Conservation (phyloP, 495 filamentous ascomycete species). For the Daldinia loculata region DNA sequence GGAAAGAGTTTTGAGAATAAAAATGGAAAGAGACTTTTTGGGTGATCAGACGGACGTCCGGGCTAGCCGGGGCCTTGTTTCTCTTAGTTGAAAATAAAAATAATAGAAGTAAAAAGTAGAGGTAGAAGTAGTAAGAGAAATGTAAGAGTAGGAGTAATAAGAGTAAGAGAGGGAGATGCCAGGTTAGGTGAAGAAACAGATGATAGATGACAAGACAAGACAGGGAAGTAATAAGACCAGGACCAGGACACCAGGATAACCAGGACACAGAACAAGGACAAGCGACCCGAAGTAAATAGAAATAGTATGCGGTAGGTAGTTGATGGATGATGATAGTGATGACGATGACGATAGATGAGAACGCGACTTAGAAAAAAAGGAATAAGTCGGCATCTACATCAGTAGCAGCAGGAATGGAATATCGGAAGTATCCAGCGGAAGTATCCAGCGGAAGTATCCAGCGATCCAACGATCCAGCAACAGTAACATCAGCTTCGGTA, state of each 20-base stretch:
- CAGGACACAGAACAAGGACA: constrained; percentile 2
- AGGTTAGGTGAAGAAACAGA: background rate
- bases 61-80: constrained; percentile 29
- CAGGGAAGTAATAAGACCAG: constrained; percentile 2
- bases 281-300: constrained; percentile 1
- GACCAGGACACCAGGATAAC: constrained; percentile 5
- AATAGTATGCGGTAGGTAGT: background rate
- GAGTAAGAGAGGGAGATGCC: background rate
- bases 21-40: constrained; percentile 6
- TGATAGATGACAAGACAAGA: constrained; percentile 20
- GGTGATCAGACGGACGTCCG: constrained; percentile 41
- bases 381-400: constrained; percentile 29
- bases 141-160: constrained; percentile 6
- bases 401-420: background rate
- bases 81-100: constrained; percentile 10
- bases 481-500: constrained; percentile 4
- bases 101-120: constrained; percentile 12
- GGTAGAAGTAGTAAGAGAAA: constrained; percentile 22
- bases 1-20: constrained; percentile 20
- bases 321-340: background rate
- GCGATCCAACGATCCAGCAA: background rate
- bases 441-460: background rate
- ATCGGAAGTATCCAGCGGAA: background rate
- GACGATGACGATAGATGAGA: constrained; percentile 9
- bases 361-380: constrained; percentile 11